phyloP scores from a whole-genome alignment of 495 filamentous ascomycete species.

The Geoglossum glabrum region DNA sequence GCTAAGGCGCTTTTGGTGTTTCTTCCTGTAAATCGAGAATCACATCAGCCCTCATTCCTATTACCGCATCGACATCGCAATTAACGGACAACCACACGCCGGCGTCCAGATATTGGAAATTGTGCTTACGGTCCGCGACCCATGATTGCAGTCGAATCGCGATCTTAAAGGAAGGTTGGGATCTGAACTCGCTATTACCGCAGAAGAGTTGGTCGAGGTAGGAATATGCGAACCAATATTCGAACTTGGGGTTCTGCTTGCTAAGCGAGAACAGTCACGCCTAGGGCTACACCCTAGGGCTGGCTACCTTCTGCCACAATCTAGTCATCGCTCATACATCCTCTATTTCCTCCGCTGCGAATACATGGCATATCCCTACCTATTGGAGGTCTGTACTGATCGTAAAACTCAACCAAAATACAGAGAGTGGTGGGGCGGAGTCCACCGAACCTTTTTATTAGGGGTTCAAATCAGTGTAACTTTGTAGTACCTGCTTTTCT shows the following conservation, averaged over 20 bases:
- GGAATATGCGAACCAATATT: background rate
- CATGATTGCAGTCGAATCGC: slow-evolving; percentile 22
- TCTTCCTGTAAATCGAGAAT: slow-evolving; percentile 44
- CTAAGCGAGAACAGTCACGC: slow-evolving; percentile 1
- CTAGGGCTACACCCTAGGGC: background rate
- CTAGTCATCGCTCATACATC: too few relatives aligned
- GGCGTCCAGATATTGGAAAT: background rate
- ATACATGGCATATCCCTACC: too few relatives aligned
- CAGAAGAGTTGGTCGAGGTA: background rate
- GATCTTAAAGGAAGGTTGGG: slow-evolving; percentile 2
- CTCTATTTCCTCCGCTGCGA: background rate
- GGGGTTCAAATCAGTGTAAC: too few relatives aligned
- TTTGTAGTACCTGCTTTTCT: too few relatives aligned
- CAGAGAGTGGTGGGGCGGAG: too few relatives aligned
- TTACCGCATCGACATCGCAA: too few relatives aligned
- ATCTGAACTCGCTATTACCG: background rate
- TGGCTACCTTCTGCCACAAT: too few relatives aligned
- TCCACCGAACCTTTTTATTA: too few relatives aligned
- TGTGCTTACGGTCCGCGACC: slow-evolving; percentile 43
- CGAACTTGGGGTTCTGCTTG: background rate
- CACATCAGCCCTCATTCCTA: slow-evolving; percentile 10
- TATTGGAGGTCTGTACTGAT: too few relatives aligned
- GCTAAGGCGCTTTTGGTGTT: slow-evolving; percentile 98
- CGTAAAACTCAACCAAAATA: too few relatives aligned
- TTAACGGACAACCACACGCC: background rate